Percentiles rank a stretch among this genome's conserved stretches.
Evolutionary conservation across 2,329 filamentous ascomycete genomes (phyloP).

Genomic region (Cercospora berteroae): DNA sequence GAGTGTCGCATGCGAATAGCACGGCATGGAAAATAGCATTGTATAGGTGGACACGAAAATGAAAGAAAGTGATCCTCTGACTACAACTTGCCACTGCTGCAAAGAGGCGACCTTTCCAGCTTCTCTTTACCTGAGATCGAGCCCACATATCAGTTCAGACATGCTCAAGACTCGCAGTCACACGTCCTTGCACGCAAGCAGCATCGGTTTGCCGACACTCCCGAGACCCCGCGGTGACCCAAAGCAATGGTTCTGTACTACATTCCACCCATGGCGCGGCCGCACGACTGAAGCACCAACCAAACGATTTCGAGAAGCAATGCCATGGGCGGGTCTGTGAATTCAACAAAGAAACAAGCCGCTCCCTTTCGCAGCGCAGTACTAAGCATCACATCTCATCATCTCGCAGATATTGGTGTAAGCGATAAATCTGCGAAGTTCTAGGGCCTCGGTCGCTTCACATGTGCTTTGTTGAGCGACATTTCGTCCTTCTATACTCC

Average conservation of each 20-base stretch:
- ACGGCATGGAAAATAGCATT: background rate
- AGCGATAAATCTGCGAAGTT: too few species aligned
- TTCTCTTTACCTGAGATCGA: background rate
- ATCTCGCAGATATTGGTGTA: too few species aligned
- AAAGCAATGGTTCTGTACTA: background rate
- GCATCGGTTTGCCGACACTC: background rate
- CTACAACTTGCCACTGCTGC: background rate
- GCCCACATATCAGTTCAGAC: too few species aligned
- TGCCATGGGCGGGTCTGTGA: background rate
- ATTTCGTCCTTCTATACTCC: background rate
- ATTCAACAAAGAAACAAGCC: background rate
- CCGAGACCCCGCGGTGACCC: background rate
- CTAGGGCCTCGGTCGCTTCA: background rate
- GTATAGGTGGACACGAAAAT: background rate
- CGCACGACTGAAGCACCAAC: background rate
- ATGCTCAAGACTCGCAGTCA: background rate
- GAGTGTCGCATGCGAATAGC: background rate
- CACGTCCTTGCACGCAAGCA: background rate
- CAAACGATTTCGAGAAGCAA: background rate
- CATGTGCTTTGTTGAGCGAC: background rate
- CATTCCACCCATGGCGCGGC: background rate
- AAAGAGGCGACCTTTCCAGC: background rate
- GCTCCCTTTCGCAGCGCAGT: too few species aligned
- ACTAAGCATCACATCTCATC: too few species aligned
- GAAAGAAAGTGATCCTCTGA: background rate